Evolutionary conservation across 805 yeast genomes (phyloP).

Genomic region (Candida schatavii): DNA sequence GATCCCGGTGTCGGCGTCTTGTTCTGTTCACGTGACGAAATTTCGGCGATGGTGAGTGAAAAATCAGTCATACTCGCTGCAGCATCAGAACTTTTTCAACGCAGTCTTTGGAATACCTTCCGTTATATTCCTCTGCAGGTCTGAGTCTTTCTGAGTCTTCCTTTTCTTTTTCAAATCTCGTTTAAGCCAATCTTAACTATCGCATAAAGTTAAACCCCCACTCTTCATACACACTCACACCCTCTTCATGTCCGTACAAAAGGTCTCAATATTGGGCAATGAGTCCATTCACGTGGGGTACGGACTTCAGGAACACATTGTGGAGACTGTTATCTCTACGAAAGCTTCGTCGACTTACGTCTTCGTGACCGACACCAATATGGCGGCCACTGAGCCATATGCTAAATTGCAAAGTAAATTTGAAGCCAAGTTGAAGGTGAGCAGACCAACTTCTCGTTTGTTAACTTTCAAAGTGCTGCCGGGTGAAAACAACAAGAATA

Average conservation of each 20-base stretch:
- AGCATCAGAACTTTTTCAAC: neutral
- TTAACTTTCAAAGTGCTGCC: conserved; percentile 78
- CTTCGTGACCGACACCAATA: conserved; percentile 80
- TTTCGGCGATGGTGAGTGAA: neutral
- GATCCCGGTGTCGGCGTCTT: neutral
- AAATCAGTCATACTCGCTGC: neutral
- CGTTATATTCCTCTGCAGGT: too few species aligned
- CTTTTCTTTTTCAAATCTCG: too few species aligned
- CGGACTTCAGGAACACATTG: conserved; percentile 71
- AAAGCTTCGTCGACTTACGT: conserved; percentile 89
- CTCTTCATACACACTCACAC: neutral
- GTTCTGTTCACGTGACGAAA: neutral
- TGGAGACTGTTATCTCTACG: conserved; percentile 56
- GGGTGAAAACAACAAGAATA: conserved; percentile 86
- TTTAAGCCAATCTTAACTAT: too few species aligned
- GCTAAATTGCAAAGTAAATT: conserved; percentile 45
- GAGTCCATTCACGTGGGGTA: conserved; percentile 90
- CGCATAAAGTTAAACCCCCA: neutral
- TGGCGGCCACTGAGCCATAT: conserved; percentile 64
- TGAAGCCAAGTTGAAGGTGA: conserved; percentile 26
- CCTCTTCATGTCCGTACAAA: conserved; percentile 39
- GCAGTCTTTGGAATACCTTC: neutral
- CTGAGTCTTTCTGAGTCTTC: too few species aligned
- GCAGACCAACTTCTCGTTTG: conserved; percentile 59
- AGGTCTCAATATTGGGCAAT: conserved; percentile 75